Base-by-base conservation (phyloP, 129 eudicot species). In the Saposhnikovia divaricata region DNA sequence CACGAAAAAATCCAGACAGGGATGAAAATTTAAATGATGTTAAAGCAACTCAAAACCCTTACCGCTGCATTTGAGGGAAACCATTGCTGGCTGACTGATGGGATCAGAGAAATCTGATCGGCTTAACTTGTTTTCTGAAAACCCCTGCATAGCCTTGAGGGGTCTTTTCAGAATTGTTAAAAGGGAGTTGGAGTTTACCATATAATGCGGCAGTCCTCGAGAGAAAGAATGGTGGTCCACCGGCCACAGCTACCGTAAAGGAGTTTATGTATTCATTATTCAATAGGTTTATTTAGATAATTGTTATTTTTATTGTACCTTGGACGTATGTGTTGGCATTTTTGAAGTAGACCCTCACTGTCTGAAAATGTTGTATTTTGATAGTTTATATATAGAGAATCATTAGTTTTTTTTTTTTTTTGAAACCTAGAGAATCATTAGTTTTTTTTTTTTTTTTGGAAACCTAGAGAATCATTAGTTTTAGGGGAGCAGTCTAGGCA, bases 1-100 rank as follows among this genome's bases (percentile, higher is more conserved):
- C 14, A 23, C 6, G 48, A 76, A 65, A 69, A 73, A 65, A 74
- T 82, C 48, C 39, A 42, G 55, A n/a, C 28, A n/a, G 43, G 74
- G 47, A 27, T 23, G 37, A 19, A 9, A 3, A 43, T 5, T 19
- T 0, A 25, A 25, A 3, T 42, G 7, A 43, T 73, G 4, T 21
- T 18, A 25, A n/a, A 73, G 77, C 31, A 42, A 73, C 47, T 43
- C 15, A n/a, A n/a, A 73, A 27, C 34, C 13, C 2, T 9, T 18
- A n/a, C 5, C 5, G 15, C 43, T 70, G 43, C 43, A 70, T 70
- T 34, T 15, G 6, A 16, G 46, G 46, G 72, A 16, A 28, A 66
- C 72, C 66, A n/a, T 8, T 23, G 66, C 37, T 61, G 69, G 31
- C n/a, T 5, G 59, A 51, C n/a, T 51, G 59, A 51, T 51, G n/a